Evolutionary conservation across 106 monocot species (phyloP).

Genomic region (Dendrobium catenatum): DNA sequence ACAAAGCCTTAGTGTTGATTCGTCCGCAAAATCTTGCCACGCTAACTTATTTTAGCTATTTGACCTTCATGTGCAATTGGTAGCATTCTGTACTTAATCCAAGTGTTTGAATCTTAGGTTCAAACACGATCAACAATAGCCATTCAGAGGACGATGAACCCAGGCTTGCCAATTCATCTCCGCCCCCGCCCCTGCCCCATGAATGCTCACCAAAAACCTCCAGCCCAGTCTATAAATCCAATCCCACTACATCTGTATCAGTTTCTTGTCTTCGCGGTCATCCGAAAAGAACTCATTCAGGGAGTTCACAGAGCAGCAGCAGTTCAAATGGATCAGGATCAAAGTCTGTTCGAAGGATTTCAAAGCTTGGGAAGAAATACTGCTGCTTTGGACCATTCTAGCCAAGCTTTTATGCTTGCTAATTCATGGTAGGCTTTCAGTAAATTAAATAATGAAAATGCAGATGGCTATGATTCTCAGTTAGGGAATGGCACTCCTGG

Average conservation of each 20-base stretch:
- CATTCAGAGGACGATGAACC: not conserved
- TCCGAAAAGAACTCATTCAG: slow-evolving; percentile 1
- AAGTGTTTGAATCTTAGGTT: not conserved
- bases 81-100: not conserved
- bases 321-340: slow-evolving; percentile 8
- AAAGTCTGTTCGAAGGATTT: slow-evolving; percentile 7
- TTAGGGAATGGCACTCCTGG: too few relatives aligned
- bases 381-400: slow-evolving; percentile 15
- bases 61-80: not conserved
- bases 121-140: not conserved
- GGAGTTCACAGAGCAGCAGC: slow-evolving; percentile 10
- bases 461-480: too few relatives aligned
- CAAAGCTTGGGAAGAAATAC: slow-evolving; percentile 18
- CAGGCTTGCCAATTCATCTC: not conserved
- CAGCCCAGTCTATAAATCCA: not conserved
- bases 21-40: not conserved
- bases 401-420: not conserved
- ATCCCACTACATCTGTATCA: not conserved
- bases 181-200: not conserved
- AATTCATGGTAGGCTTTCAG: too few relatives aligned
- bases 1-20: not conserved
- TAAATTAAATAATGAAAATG: too few relatives aligned
- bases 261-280: not conserved
- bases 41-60: not conserved
- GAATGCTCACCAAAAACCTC: not conserved